Conservation (phyloP, 805 yeast species). For the Barnettozyma wickerhamii region DNA sequence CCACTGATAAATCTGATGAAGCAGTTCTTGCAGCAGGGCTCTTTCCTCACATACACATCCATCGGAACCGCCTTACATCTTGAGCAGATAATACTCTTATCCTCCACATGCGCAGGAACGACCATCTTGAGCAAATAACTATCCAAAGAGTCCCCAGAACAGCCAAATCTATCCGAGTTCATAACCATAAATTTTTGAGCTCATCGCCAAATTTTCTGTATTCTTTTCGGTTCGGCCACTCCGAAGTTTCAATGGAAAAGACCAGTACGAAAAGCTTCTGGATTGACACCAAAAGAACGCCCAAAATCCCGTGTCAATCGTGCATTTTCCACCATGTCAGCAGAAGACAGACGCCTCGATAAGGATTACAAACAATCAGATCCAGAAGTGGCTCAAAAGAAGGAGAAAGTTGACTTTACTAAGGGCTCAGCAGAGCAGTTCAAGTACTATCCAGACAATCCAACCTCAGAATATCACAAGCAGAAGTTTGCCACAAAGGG, state of each 20-base stretch:
- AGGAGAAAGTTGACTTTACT: slow-evolving; percentile 48
- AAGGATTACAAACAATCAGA: slow-evolving; percentile 18
- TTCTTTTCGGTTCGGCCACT: slow-evolving; percentile 1
- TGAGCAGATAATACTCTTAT: slow-evolving; percentile 16
- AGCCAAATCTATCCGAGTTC: too few species aligned
- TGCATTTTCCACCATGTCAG: slow-evolving; percentile 6
- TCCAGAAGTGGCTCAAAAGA: slow-evolving; percentile 30
- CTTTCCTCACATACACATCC: slow-evolving; percentile 52
- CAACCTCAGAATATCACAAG: slow-evolving; percentile 66
- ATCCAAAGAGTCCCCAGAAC: too few species aligned
- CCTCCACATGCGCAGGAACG: too few species aligned
- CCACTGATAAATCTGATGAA: slow-evolving; percentile 69
- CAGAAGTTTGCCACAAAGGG: slow-evolving; percentile 68
- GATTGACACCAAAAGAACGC: too few species aligned
- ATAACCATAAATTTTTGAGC: background rate
- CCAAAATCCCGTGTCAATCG: too few species aligned
- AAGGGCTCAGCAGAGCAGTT: slow-evolving; percentile 47
- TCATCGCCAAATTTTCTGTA: slow-evolving; percentile 6
- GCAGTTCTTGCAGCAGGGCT: slow-evolving; percentile 61
- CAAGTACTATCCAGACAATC: slow-evolving; percentile 84
- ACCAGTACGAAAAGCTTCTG: too few species aligned
- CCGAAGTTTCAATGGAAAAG: too few species aligned
- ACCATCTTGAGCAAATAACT: too few species aligned
- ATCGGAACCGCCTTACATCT: slow-evolving; percentile 46
- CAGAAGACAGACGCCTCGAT: slow-evolving; percentile 15